Evolutionary conservation across 2,329 filamentous ascomycete genomes (phyloP).

Genomic region (Xylariomycetidae sp.): DNA sequence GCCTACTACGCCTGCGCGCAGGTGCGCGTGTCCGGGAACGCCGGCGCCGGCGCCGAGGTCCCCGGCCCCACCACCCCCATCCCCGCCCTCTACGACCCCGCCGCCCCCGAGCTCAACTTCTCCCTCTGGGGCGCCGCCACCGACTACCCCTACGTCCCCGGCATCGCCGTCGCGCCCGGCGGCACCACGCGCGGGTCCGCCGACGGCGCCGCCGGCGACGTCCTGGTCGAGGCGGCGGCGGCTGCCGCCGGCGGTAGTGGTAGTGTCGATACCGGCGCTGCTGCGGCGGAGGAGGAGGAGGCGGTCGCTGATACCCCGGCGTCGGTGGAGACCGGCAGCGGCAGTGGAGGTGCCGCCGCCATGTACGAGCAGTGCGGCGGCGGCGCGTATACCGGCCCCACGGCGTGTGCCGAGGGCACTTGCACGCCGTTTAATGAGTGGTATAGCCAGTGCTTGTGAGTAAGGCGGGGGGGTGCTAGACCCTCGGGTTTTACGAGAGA

Average conservation of each 20-base stretch:
- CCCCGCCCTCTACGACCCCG: constrained; percentile 1
- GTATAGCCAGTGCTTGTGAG: constrained; percentile 1
- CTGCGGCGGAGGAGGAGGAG: not conserved
- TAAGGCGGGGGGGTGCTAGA: too few species aligned
- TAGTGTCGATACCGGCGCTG: not conserved
- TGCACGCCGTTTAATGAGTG: not conserved
- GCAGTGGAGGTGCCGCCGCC: not conserved
- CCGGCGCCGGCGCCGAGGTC: constrained; percentile 1
- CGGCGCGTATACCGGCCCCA: not conserved
- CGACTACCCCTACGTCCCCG: constrained; percentile 4
- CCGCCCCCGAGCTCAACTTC: constrained; percentile 7
- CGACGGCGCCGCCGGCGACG: constrained; percentile 6
- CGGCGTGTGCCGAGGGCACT: not conserved
- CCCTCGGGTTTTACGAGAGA: too few species aligned
- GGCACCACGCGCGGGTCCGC: constrained; percentile 6
- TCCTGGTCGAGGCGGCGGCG: not conserved
- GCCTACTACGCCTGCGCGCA: constrained; percentile 13
- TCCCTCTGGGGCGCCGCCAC: constrained; percentile 4
- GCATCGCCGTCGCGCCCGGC: constrained; percentile 4
- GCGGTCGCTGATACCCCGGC: not conserved
- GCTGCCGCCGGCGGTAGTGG: not conserved
- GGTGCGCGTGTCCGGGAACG: constrained; percentile 12
- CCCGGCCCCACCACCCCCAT: constrained; percentile 6
- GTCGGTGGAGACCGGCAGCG: not conserved
- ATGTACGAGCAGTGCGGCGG: constrained; percentile 1